Base-by-base conservation (phyloP, 805 yeast species). In the Hanseniaspora clermontiae region DNA sequence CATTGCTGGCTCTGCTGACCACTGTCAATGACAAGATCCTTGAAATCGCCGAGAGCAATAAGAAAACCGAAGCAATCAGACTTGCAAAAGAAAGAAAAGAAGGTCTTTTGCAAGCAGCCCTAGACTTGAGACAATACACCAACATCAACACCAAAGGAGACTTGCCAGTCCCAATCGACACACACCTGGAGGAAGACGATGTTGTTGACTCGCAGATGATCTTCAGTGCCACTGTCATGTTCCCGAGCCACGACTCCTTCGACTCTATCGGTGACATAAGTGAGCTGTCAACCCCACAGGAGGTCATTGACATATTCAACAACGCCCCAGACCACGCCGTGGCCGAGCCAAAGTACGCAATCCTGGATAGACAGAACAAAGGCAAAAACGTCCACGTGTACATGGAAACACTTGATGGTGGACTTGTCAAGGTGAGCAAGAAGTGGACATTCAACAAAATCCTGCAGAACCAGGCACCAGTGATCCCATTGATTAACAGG, bases 361-460 rank as follows among this genome's bases (percentile, higher is more conserved):
- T 37, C 19, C 29, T 56, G 15, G 78, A 76, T 60, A 88, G 84
- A 31, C 61, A 65, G 43, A 77, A 81, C 59, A 70, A 74, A 0
- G 68, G 77, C 4, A 79, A 77, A 60, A 77, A 77, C 55, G 69
- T 89, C 29, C 83, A 85, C 52, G 83, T 84, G 6, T 91, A 76
- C 68, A 81, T 87, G 81, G 97, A 87, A 67, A 87, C 96, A 0
- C 75, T 71, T 36, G 64, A 80, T 1, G 96, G 96, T 51, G 97
- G 97, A 0, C 74, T 91, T 59, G 82, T 88, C 47, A 88, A 87
- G 68, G 80, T 84, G 5, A 96, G 96, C 31, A 86, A 83, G 66
- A 87, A 85, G 61, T 77, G 81, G 24, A 72, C 85, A 1, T 66
- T 91, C 24, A 77, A 79, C 62, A 77, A 78, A 52, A 84, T 83